Percentiles rank a stretch among this genome's conserved stretches.
These are phyloP conservation scores for Amorphotheca resinae DNA, from an alignment of 495 filamentous ascomycete genomes.

Conservation along the genomic window DNA sequence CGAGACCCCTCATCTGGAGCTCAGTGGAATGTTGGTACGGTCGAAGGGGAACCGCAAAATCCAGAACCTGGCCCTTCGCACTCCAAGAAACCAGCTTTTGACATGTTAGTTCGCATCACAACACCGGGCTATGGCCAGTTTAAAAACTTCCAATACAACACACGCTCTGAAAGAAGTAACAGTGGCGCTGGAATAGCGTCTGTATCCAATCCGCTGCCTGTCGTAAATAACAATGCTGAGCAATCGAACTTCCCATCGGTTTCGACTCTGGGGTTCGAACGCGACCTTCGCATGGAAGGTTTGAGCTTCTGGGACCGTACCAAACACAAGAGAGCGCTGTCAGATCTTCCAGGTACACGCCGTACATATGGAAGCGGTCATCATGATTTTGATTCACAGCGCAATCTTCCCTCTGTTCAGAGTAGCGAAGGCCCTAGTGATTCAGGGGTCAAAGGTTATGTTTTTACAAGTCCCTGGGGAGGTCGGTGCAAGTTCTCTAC, in stretches of 20 bases:
- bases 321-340: slow-evolving; percentile 15
- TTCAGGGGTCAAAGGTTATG: slow-evolving; percentile 27
- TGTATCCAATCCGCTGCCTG: neutral
- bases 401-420: neutral
- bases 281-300: slow-evolving; percentile 37
- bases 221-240: neutral
- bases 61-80: neutral
- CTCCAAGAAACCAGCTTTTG: slow-evolving; percentile 14
- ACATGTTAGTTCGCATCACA: slow-evolving; percentile 29
- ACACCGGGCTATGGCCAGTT: slow-evolving; percentile 18
- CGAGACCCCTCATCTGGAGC: slow-evolving; percentile 65
- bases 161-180: neutral
- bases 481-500: slow-evolving; percentile 74
- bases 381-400: neutral
- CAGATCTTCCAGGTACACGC: slow-evolving; percentile 8
- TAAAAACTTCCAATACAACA: slow-evolving; percentile 1
- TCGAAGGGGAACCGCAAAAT: slow-evolving; percentile 29
- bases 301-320: slow-evolving; percentile 31
- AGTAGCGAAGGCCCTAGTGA: neutral
- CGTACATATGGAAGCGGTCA: slow-evolving; percentile 3
- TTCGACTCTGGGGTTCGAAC: slow-evolving; percentile 28
- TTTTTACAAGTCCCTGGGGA: slow-evolving; percentile 76
- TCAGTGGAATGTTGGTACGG: slow-evolving; percentile 83
- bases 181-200: neutral
- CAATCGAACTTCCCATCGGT: neutral